Conservation (phyloP, 345 rosid genomes). For the Triadica sebifera region DNA sequence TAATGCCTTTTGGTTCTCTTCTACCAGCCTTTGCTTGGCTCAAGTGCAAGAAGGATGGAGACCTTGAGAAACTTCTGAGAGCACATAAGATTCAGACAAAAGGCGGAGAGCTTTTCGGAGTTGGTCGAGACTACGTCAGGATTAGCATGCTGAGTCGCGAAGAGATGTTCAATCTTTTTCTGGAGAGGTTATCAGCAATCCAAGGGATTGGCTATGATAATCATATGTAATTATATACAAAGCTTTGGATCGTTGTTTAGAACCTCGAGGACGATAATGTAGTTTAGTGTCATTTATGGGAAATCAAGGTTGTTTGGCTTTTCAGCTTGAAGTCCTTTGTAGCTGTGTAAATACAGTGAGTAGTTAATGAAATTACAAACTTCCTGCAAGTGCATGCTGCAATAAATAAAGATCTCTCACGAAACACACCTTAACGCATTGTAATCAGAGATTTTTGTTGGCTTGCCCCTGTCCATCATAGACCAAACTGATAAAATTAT, state of each 20-base stretch:
- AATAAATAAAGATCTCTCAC: background rate
- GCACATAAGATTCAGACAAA: slow-evolving; percentile 50
- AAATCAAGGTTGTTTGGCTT: background rate
- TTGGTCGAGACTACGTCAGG: slow-evolving; percentile 42
- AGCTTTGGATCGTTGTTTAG: background rate
- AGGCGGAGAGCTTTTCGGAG: slow-evolving; percentile 63
- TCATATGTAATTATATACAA: background rate
- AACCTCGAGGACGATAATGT: background rate
- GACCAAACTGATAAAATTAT: too few relatives aligned
- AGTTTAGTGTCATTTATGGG: background rate
- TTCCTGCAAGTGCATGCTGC: background rate
- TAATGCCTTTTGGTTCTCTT: background rate
- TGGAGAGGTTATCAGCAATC: slow-evolving; percentile 61
- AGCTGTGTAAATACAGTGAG: background rate
- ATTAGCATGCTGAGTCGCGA: slow-evolving; percentile 69
- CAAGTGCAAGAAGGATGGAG: slow-evolving; percentile 50
- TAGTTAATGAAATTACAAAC: background rate
- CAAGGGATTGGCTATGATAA: slow-evolving; percentile 1
- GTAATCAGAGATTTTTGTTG: too few relatives aligned
- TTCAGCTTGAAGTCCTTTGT: background rate
- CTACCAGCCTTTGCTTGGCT: slow-evolving; percentile 78
- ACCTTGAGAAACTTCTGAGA: slow-evolving; percentile 43
- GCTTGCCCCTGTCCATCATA: too few relatives aligned
- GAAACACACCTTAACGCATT: background rate
- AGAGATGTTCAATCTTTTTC: slow-evolving; percentile 47